Evolutionary conservation across 1,284 basidiomycete genomes (phyloP).

Genomic region (Thecaphora thlaspeos): DNA sequence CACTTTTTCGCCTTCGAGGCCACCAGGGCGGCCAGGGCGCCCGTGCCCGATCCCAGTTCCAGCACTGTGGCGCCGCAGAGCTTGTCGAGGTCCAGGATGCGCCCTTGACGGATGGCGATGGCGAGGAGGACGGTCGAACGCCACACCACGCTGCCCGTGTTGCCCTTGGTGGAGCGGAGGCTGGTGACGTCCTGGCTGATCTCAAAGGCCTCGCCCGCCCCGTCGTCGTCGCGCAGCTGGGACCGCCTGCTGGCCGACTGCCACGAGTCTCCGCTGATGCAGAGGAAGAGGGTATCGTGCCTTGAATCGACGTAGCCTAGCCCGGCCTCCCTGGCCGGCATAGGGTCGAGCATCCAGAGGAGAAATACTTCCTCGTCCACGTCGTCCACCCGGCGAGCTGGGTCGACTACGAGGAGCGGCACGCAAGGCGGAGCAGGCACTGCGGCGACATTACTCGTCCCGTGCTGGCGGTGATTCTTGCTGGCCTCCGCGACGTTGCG

Average conservation of each 20-base stretch:
- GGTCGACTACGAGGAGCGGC: conserved; percentile 4
- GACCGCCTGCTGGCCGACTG: neutral
- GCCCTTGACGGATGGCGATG: conserved; percentile 9
- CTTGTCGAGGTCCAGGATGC: conserved; percentile 9
- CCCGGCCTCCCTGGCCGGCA: conserved; percentile 24
- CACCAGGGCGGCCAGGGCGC: conserved; percentile 39
- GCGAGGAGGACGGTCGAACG: conserved; percentile 42
- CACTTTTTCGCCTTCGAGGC: conserved; percentile 20
- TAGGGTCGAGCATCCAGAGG: conserved; percentile 29
- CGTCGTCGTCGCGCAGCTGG: conserved; percentile 11
- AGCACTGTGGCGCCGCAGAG: conserved; percentile 23
- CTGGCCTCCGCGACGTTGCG: neutral
- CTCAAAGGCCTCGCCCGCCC: conserved; percentile 11
- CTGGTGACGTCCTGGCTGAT: conserved; percentile 41
- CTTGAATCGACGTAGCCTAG: conserved; percentile 34
- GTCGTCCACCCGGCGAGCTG: conserved; percentile 19
- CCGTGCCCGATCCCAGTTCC: conserved; percentile 53
- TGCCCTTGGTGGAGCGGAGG: conserved; percentile 38
- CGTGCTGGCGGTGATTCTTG: too few relatives aligned
- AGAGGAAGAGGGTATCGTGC: conserved; percentile 26
- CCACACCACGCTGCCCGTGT: conserved; percentile 53
- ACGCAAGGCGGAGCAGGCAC: too few relatives aligned
- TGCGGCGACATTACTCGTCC: neutral
- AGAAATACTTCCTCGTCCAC: conserved; percentile 45
- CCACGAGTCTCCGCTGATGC: conserved; percentile 17